Evolutionary conservation across 805 yeast genomes (phyloP).

Genomic region (Candida tammaniensis): DNA sequence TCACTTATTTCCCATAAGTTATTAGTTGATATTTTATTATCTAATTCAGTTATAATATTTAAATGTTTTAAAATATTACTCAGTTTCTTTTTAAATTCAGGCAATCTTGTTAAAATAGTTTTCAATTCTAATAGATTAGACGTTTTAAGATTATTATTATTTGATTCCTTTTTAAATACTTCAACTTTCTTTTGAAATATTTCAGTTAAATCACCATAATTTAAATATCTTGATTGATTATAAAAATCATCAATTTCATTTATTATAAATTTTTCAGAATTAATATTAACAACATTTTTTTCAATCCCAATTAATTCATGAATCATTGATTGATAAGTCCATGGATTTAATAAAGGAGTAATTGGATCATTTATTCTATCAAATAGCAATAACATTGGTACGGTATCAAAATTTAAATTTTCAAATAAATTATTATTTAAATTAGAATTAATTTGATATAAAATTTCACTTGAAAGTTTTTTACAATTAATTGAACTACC

Average conservation of each 20-base stretch:
- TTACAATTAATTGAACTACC: constrained; percentile 60
- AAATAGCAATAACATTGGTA: constrained; percentile 71
- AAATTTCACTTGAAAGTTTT: constrained; percentile 66
- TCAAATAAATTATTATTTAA: constrained; percentile 64
- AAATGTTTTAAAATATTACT: constrained; percentile 91
- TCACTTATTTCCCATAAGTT: constrained; percentile 85
- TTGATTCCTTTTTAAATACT: constrained; percentile 76
- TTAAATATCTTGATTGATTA: constrained; percentile 76
- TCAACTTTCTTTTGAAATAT: constrained; percentile 80
- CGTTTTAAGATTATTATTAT: constrained; percentile 66
- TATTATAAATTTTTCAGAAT: constrained; percentile 45
- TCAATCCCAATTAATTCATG: constrained; percentile 84
- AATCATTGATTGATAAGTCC: constrained; percentile 99
- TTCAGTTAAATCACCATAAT: constrained; percentile 94
- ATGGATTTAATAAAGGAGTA: constrained; percentile 88
- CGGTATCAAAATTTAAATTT: constrained; percentile 58
- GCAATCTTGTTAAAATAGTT: constrained; percentile 85
- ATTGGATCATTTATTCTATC: constrained; percentile 90
- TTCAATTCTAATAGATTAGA: constrained; percentile 84
- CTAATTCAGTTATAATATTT: constrained; percentile 83
- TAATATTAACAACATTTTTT: constrained; percentile 74
- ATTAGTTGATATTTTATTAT: constrained; percentile 59
- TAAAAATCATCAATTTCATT: constrained; percentile 73
- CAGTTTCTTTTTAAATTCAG: constrained; percentile 86
- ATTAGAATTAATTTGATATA: constrained; percentile 53